phyloP scores from a whole-genome alignment of 2,329 filamentous ascomycete genomes.

The Sphaceloma murrayae region DNA sequence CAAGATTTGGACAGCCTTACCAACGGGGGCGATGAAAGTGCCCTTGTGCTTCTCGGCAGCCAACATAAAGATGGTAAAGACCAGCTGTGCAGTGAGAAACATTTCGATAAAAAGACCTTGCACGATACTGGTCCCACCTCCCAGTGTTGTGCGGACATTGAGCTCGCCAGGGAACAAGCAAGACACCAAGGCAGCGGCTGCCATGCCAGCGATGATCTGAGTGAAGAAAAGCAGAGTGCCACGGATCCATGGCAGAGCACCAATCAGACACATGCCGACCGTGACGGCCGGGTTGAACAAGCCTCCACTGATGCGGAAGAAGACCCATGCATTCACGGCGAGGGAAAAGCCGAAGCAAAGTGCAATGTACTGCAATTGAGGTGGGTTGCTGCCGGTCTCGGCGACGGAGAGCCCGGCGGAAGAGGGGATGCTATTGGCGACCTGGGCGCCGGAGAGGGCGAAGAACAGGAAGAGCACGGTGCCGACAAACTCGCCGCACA shows the following conservation, averaged over 20 bases:
- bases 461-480: conserved; percentile 40
- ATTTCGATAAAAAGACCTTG: conserved; percentile 36
- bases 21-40: conserved; percentile 38
- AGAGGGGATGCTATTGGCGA: conserved; percentile 33
- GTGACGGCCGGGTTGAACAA: conserved; percentile 33
- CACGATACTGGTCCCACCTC: conserved; percentile 28
- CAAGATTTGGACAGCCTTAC: no score
- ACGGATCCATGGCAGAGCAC: conserved; percentile 29
- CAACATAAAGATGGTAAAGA: conserved; percentile 36
- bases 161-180: conserved; percentile 32
- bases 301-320: conserved; percentile 31
- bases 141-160: conserved; percentile 30
- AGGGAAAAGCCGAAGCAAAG: conserved; percentile 34
- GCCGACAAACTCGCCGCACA: conserved; percentile 36
- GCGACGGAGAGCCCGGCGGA: conserved; percentile 21
- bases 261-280: conserved; percentile 30
- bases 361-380: conserved; percentile 32
- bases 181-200: conserved; percentile 28
- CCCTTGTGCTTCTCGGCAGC: conserved; percentile 34
- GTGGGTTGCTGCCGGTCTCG: conserved; percentile 28
- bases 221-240: conserved; percentile 28
- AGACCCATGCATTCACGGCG: conserved; percentile 35
- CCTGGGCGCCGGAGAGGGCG: conserved; percentile 36
- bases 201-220: conserved; percentile 32
- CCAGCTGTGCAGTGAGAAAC: conserved; percentile 33